phyloP scores from a whole-genome alignment of 78 protist species.

The Anaeramoeba flamelloides region DNA sequence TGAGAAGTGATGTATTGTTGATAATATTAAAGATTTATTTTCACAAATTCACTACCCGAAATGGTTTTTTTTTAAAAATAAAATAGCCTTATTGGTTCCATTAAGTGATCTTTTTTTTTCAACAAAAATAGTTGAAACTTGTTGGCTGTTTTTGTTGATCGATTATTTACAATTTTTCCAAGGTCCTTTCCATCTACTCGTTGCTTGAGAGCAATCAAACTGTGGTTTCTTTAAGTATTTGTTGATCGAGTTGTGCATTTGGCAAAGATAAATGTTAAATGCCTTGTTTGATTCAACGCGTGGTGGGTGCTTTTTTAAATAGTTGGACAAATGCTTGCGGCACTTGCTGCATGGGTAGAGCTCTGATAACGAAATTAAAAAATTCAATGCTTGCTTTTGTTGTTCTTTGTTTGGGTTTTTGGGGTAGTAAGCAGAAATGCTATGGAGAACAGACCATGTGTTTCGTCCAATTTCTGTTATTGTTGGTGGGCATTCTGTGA shows the following conservation, averaged over 20 bases:
- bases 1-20: no score
- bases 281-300: not conserved
- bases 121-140: no score
- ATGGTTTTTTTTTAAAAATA: no score
- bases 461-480: slow-evolving; percentile 11
- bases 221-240: slow-evolving; percentile 5
- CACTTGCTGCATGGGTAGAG: slow-evolving; percentile 22
- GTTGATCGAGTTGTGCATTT: slow-evolving; percentile 20
- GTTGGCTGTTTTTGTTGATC: no score
- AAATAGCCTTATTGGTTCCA: no score
- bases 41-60: no score
- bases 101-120: no score
- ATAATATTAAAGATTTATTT: no score
- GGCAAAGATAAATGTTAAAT: slow-evolving; percentile 14
- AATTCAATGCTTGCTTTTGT: not conserved
- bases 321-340: not conserved
- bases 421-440: slow-evolving; percentile 26
- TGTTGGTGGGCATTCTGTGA: slow-evolving; percentile 8
- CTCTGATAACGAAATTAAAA: not conserved
- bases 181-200: slow-evolving; percentile 20
- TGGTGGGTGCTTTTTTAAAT: slow-evolving; percentile 7
- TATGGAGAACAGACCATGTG: slow-evolving; percentile 22
- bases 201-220: slow-evolving; percentile 17
- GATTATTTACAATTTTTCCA: no score
- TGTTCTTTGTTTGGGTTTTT: not conserved